These are phyloP conservation scores for Monosporascus sp. DNA, from an alignment of 2,329 filamentous ascomycete species.

Conservation along the genomic window DNA sequence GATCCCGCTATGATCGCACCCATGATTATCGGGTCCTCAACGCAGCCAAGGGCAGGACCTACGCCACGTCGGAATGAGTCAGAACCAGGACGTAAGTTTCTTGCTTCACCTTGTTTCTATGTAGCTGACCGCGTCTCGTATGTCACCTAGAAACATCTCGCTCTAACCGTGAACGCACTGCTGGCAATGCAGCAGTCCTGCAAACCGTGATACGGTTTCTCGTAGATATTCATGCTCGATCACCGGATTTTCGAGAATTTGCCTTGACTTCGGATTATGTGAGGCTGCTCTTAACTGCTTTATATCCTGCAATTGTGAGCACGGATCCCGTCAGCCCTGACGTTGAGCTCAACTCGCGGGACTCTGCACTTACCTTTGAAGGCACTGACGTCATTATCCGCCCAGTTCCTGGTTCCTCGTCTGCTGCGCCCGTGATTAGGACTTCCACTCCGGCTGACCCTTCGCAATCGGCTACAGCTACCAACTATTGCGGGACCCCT, in stretches of 20 bases:
- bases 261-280: conserved; percentile 74
- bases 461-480: conserved; percentile 33
- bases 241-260: conserved; percentile 75
- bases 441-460: conserved; percentile 56
- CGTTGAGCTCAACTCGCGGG: conserved; percentile 78
- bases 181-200: conserved; percentile 59
- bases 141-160: conserved; percentile 30
- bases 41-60: conserved; percentile 48
- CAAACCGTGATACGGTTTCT: conserved; percentile 76
- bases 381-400: conserved; percentile 80
- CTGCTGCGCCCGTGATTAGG: conserved; percentile 64
- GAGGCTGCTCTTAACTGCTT: conserved; percentile 67
- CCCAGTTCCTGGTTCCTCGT: conserved; percentile 58
- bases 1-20: conserved; percentile 12
- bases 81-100: conserved; percentile 44
- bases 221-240: conserved; percentile 70
- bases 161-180: conserved; percentile 43
- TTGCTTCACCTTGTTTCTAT: background rate
- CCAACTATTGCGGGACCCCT: conserved; percentile 47
- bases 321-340: conserved; percentile 78
- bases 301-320: conserved; percentile 86
- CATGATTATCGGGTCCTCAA: conserved; percentile 18
- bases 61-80: conserved; percentile 62
- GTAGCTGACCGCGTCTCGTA: conserved; percentile 9
- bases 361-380: conserved; percentile 77